These are phyloP conservation scores for Oryza longistaminata DNA, from an alignment of 176 grass and related monocot genomes.

Conservation along the genomic window DNA sequence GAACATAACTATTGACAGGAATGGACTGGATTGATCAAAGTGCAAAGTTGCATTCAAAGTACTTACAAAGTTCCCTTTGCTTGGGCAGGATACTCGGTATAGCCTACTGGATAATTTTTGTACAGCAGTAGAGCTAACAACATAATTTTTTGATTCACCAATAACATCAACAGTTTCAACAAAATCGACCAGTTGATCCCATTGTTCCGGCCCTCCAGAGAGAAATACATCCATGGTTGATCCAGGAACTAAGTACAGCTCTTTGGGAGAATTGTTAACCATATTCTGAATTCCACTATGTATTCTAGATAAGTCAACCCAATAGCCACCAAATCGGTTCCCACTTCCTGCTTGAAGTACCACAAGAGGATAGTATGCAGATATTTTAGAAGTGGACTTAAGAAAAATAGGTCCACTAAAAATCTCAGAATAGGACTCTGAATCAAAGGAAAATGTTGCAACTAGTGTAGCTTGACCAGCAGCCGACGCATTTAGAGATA, in stretches of 20 bases:
- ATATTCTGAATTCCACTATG: conserved; percentile 44
- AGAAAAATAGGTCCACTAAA: conserved; percentile 61
- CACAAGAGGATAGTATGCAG: conserved; percentile 79
- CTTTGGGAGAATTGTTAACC: conserved; percentile 55
- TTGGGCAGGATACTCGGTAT: conserved; percentile 74
- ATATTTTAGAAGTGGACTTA: conserved; percentile 65
- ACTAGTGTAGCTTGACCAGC: conserved; percentile 69
- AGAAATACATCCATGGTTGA: conserved; percentile 84
- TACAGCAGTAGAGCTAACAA: conserved; percentile 47
- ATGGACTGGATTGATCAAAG: not conserved
- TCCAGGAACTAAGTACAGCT: conserved; percentile 87
- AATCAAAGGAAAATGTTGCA: conserved; percentile 67
- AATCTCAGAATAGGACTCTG: conserved; percentile 48
- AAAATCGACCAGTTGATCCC: conserved; percentile 76
- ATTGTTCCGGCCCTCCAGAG: conserved; percentile 85
- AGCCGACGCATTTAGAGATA: conserved; percentile 65
- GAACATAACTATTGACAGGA: not conserved
- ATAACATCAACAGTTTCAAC: conserved; percentile 72
- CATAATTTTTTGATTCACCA: conserved; percentile 40
- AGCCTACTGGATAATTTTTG: conserved; percentile 59
- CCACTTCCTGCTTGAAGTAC: conserved; percentile 84
- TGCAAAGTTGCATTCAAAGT: conserved; percentile 8
- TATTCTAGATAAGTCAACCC: conserved; percentile 65
- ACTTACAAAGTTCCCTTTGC: conserved; percentile 83
- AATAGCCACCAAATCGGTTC: conserved; percentile 85